Conservation (phyloP, 768 basidiomycete species). For the Auriscalpium microsporum region DNA sequence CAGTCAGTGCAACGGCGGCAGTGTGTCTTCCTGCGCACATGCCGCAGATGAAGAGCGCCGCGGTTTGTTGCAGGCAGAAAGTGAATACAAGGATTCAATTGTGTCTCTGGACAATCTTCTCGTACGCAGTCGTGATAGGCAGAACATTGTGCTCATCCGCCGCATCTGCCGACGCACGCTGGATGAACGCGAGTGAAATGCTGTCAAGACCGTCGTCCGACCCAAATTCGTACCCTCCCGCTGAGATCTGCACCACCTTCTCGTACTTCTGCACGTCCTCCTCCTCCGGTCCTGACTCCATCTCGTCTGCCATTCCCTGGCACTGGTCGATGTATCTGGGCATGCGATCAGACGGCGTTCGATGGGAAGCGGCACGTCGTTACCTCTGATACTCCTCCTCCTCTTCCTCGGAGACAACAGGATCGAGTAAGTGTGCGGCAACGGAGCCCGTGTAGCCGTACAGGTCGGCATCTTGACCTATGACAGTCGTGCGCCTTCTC, state of each 20-base stretch:
- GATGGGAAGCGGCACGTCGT: background rate
- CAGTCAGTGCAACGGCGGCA: too few species aligned
- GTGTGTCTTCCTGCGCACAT: too few species aligned
- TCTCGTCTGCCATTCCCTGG: conserved; percentile 1
- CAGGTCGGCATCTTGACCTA: conserved; percentile 3
- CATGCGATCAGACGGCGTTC: background rate
- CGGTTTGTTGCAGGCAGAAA: too few species aligned
- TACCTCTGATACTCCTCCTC: conserved; percentile 14
- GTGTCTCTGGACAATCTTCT: too few species aligned
- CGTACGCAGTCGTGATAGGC: too few species aligned
- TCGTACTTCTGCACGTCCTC: background rate
- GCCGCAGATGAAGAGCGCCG: too few species aligned
- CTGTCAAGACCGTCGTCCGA: too few species aligned
- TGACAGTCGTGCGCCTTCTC: conserved; percentile 1
- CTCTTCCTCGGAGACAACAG: conserved; percentile 13
- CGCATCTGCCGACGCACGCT: too few species aligned
- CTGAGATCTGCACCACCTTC: background rate
- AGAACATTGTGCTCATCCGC: too few species aligned
- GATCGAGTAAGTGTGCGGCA: conserved; percentile 6
- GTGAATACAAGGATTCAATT: too few species aligned
- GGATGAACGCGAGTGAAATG: too few species aligned
- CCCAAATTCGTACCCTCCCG: too few species aligned
- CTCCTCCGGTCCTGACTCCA: background rate
- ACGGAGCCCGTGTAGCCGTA: conserved; percentile 6
- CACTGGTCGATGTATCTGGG: conserved; percentile 3